Evolutionary conservation across 202 grass and related monocot species (phyloP).

Genomic region (Hordeum pubiflorum): DNA sequence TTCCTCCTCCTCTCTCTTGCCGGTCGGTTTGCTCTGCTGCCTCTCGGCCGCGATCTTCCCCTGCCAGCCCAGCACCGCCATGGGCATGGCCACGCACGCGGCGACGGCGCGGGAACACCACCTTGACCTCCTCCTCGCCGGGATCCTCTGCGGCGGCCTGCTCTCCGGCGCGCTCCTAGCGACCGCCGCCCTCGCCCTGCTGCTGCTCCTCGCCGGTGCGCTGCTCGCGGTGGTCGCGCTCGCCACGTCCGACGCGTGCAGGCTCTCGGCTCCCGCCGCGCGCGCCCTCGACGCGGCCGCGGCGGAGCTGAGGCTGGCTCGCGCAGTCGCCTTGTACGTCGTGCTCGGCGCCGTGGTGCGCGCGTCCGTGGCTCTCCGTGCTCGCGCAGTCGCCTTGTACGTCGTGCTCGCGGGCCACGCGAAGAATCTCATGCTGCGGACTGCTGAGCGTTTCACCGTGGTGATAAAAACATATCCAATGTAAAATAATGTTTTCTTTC

Average conservation of each 20-base stretch:
- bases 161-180: conserved; percentile 30
- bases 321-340: conserved; percentile 38
- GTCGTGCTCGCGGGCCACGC: background rate
- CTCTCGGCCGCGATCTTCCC: background rate
- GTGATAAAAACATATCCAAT: background rate
- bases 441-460: background rate
- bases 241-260: conserved; percentile 15
- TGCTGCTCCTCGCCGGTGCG: conserved; percentile 18
- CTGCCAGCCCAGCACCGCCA: too few relatives aligned
- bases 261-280: background rate
- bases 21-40: background rate
- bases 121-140: conserved; percentile 57
- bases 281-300: background rate
- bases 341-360: conserved; percentile 18
- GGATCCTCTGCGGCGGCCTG: conserved; percentile 37
- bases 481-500: too few relatives aligned
- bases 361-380: background rate
- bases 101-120: background rate
- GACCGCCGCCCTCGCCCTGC: conserved; percentile 15
- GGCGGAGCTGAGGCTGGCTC: conserved; percentile 40
- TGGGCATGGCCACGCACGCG: background rate
- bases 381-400: too few relatives aligned
- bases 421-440: background rate
- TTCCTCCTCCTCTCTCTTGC: background rate
- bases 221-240: conserved; percentile 27